phyloP scores from a whole-genome alignment of 768 basidiomycete genomes.

The Termitomyces sp. region DNA sequence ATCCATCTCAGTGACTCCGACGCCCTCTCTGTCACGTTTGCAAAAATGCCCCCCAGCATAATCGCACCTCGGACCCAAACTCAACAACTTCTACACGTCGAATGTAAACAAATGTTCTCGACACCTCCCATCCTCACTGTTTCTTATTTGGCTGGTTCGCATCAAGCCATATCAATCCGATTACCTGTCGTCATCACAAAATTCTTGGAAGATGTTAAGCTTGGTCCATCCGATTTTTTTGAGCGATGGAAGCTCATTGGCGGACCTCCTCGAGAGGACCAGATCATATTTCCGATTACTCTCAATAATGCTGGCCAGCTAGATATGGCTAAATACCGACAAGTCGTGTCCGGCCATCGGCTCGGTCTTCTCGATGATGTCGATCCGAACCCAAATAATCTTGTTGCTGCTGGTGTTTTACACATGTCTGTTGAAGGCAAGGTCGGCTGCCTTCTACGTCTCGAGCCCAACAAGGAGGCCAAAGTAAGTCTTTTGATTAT shows the following conservation, averaged over 20 bases:
- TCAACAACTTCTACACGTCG: constrained; percentile 91
- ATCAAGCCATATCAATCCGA: constrained; percentile 80
- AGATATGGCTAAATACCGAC: constrained; percentile 69
- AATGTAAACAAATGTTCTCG: constrained; percentile 88
- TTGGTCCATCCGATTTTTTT: constrained; percentile 86
- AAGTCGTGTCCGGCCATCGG: constrained; percentile 75
- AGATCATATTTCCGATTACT: constrained; percentile 79
- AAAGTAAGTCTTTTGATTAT: constrained; percentile 55
- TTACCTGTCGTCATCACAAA: constrained; percentile 88
- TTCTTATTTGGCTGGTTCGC: constrained; percentile 90
- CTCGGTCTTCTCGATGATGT: constrained; percentile 79
- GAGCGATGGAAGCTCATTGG: constrained; percentile 98
- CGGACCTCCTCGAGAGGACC: constrained; percentile 90
- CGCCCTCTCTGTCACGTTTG: constrained; percentile 79
- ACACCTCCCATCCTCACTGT: constrained; percentile 77
- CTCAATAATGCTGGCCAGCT: constrained; percentile 69
- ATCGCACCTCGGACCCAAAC: constrained; percentile 84
- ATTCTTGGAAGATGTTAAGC: constrained; percentile 91
- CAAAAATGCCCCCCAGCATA: constrained; percentile 84
- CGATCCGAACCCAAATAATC: constrained; percentile 92
- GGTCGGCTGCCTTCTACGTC: constrained; percentile 88
- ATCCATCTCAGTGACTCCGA: constrained; percentile 72
- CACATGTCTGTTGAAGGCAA: constrained; percentile 92
- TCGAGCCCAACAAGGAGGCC: constrained; percentile 95
- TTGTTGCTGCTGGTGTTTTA: constrained; percentile 94